Base-by-base conservation (phyloP, 306 rosid species). In the Quercus alba region DNA sequence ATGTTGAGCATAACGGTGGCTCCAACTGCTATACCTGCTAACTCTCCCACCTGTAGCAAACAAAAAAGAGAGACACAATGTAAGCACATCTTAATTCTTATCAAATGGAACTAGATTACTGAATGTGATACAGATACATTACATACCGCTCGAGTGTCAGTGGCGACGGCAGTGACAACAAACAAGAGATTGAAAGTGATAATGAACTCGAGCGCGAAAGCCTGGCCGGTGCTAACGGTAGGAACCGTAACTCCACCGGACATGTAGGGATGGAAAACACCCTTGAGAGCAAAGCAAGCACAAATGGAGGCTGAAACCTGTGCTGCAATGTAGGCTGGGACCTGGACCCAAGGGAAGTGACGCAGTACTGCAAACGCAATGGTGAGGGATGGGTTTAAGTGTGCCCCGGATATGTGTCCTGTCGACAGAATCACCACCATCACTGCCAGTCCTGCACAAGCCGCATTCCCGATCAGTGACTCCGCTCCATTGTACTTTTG, bases 321-420 rank as follows among this genome's bases (percentile, higher is more conserved):
- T 1, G 97, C 95, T 0, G 90, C 93, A 0, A 94, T 74, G 81
- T 94, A 94, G 3, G 93, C 97, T 0, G 99, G 99, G 15, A 93
- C 99, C 1, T 94, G 97, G n/a, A 74, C 17, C 99, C 99, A 94
- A 0, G 97, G 99, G 82, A 94, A 94, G 59, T 94, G 97, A 28
- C 99, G 97, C 25, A 93, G 79, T 0, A 88, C 63, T 0, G 99
- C 97, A 26, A 94, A 94, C n/a, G 99, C 97, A 4, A 94, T 80
- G 79, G 98, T 93, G 69, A 94, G 92, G 3, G 99, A 89, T 1
- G 99, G 99, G 82, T 94, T 94, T 0, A 94, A 87, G 58, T 94
- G 99, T 1, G 99, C 99, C 0, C 99, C 99, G 1, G 99, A 94
- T 46, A 94, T 94, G 84, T 94, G 99, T 0, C 99, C 99, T 0